Base-by-base conservation (phyloP, 768 basidiomycete genomes). In the Macrolepiota dolichaula region DNA sequence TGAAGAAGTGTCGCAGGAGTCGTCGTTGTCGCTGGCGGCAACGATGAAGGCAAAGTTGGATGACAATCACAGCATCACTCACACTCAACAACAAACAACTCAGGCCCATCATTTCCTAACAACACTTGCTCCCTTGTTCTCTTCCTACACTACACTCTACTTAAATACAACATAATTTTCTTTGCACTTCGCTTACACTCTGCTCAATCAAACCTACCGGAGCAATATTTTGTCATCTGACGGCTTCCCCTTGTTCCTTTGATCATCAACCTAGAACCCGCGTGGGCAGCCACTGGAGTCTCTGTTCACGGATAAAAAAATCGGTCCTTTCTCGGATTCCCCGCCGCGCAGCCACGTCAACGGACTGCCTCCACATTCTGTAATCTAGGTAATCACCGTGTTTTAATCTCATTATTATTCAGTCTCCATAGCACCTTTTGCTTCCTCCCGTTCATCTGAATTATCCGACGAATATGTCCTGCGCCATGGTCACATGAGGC, bases 1-100 rank as follows among this genome's bases (percentile, higher is more conserved):
- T 62, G 68, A 66, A 71, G 66, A 67, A 67, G 61, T 61, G 68
- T 61, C 62, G 62, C 66, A 59, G 67, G 64, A 70, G 72, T 75
- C 72, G 75, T 73, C 69, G 57, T 42, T 25, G 51, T 57, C 53
- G 54, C 24, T 56, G 59, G 27, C 54, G 40, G 51, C 59, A 53
- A 57, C 55, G 56, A 44, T 51, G 52, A 54, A 32, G 35, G 27
- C 44, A 27, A 50, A 47, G 40, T 49, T 46, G 40, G 47, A 49
- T 24, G 47, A 49, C 22, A 36, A 32, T 57, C 40, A 56, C 56
- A 54, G 44, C 57, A 58, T 54, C 60, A 61, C 51, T 55, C 56
- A 55, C 56, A 44, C 37, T 24, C 42, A 47, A 57, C 57, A 42
- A 59, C 63, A 63, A 63, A 63, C 58, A 72, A 64, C 55, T 65